A percentile compares a stretch with the other conserved stretches of the same genome.
These are phyloP conservation scores for Gremmenia infestans DNA, from an alignment of 2,329 filamentous ascomycete species.

Conservation along the genomic window DNA sequence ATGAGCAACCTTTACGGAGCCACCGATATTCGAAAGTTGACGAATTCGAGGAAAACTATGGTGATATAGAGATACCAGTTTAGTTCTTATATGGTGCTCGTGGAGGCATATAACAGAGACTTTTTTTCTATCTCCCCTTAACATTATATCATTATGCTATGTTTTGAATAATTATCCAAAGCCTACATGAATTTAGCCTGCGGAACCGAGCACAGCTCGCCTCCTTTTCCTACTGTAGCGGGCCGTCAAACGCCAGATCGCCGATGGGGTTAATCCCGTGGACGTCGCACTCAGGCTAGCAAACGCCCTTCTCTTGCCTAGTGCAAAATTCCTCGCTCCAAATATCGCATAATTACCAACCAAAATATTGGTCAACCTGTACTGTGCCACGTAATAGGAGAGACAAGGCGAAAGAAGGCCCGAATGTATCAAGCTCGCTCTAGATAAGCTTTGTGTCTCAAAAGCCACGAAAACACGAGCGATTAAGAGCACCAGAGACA, in stretches of 20 bases:
- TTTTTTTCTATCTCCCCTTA: too few species aligned
- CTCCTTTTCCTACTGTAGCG: too few species aligned
- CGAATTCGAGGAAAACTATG: too few species aligned
- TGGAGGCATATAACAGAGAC: too few species aligned
- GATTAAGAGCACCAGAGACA: background rate
- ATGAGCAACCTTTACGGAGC: too few species aligned
- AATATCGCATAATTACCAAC: background rate
- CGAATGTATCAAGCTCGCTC: background rate
- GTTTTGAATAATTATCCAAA: too few species aligned
- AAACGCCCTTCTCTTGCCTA: background rate
- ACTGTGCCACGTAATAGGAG: conserved; percentile 12
- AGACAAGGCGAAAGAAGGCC: background rate
- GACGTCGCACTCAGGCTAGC: background rate
- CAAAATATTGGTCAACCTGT: conserved; percentile 18
- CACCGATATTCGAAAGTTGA: too few species aligned
- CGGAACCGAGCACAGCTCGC: too few species aligned
- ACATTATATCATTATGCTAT: too few species aligned
- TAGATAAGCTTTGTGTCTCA: background rate
- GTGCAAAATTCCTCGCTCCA: background rate
- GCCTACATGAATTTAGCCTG: too few species aligned
- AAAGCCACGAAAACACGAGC: background rate
- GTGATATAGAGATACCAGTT: too few species aligned
- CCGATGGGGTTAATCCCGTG: background rate
- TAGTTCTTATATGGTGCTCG: too few species aligned
- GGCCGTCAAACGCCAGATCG: background rate